Conservation (phyloP, 164 flowering plant genomes). For the Kalanchoe fedtschenkoi region DNA sequence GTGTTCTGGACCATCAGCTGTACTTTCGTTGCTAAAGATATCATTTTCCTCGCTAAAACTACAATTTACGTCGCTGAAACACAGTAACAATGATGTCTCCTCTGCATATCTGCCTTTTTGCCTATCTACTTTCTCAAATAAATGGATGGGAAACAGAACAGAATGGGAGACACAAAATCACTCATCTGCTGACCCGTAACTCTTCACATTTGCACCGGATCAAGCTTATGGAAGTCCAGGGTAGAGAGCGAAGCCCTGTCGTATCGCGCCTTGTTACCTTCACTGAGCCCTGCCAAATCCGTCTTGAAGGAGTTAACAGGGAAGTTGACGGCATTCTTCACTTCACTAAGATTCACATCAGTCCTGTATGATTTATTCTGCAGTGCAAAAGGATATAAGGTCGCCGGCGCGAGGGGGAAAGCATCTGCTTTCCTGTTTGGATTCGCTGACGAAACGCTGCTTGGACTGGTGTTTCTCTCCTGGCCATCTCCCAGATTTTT, state of each 20-base stretch:
- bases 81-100: too few species aligned
- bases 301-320: conserved; percentile 32
- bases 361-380: conserved; percentile 21
- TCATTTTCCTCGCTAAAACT: too few species aligned
- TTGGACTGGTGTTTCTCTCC: conserved; percentile 24
- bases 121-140: too few species aligned
- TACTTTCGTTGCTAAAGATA: too few species aligned
- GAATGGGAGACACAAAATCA: too few species aligned
- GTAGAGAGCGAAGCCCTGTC: conserved; percentile 37
- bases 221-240: conserved; percentile 32
- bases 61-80: too few species aligned
- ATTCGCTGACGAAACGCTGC: conserved; percentile 27
- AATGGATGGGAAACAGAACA: too few species aligned
- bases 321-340: conserved; percentile 41
- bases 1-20: too few species aligned
- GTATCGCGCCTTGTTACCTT: conserved; percentile 16
- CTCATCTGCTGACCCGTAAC: conserved; percentile 16
- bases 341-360: conserved; percentile 50
- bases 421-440: conserved; percentile 10
- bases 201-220: conserved; percentile 20
- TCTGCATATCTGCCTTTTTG: too few species aligned
- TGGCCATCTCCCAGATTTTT: conserved; percentile 14
- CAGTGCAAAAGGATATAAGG: conserved; percentile 18
- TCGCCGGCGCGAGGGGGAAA: conserved; percentile 23
- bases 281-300: conserved; percentile 21